phyloP scores from a whole-genome alignment of 345 rosid genomes.

The Mangifera indica region DNA sequence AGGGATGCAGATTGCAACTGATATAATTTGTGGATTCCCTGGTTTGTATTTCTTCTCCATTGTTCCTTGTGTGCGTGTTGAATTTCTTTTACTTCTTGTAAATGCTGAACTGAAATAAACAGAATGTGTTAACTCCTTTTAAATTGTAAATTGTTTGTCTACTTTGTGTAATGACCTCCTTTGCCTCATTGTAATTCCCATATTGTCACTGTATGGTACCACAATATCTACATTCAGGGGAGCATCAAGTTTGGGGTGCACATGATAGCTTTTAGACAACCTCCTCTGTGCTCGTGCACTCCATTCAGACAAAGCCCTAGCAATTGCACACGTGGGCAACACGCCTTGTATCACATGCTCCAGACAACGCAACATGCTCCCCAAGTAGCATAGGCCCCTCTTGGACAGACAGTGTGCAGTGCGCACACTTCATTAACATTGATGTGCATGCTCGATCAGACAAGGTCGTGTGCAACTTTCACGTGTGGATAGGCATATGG shows the following conservation, averaged over 20 bases:
- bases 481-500: no score
- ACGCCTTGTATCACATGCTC: no score
- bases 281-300: no score
- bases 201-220: slow-evolving; percentile 1
- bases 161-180: not conserved
- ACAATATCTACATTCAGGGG: not conserved
- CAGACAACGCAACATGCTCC: no score
- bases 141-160: not conserved
- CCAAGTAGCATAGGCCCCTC: no score
- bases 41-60: slow-evolving; percentile 44
- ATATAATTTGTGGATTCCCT: slow-evolving; percentile 94
- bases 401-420: no score
- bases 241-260: not conserved
- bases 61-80: not conserved
- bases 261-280: no score
- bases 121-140: not conserved
- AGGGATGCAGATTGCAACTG: slow-evolving; percentile 97
- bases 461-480: no score
- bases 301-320: no score
- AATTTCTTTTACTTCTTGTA: not conserved
- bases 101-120: not conserved
- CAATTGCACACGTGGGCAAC: no score
- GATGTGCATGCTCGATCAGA: no score
- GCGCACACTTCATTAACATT: no score
- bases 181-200: not conserved